A percentile compares a stretch with the other conserved stretches of the same genome.
Conservation (phyloP, 2,329 filamentous ascomycete species). For the Colletotrichum truncatum region DNA sequence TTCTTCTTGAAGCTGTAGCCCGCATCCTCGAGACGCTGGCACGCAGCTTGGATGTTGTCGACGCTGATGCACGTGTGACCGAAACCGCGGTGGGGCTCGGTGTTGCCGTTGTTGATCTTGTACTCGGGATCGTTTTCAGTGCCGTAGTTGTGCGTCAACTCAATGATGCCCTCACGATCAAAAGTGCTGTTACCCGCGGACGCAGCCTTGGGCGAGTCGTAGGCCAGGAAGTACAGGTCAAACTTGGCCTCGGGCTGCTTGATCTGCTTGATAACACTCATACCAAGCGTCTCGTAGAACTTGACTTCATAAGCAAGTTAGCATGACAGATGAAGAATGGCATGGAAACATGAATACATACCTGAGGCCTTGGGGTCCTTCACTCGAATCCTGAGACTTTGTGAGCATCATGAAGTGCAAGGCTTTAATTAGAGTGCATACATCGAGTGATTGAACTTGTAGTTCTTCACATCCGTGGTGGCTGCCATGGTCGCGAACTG, state of each 20-base stretch:
- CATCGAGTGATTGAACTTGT: constrained; percentile 91
- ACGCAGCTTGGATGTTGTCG: constrained; percentile 88
- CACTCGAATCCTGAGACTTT: constrained; percentile 77
- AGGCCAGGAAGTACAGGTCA: constrained; percentile 94
- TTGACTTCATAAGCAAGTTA: constrained; percentile 64
- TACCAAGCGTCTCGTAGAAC: constrained; percentile 93
- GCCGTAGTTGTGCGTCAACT: constrained; percentile 86
- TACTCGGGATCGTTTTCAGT: constrained; percentile 87
- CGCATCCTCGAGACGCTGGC: constrained; percentile 86
- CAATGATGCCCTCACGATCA: constrained; percentile 90
- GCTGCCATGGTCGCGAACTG: constrained; percentile 66
- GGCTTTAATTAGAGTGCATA: constrained; percentile 41
- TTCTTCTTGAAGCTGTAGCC: constrained; percentile 97
- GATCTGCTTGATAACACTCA: constrained; percentile 84
- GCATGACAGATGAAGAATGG: background rate
- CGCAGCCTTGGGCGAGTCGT: constrained; percentile 79
- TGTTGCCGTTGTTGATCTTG: constrained; percentile 87
- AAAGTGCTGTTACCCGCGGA: constrained; percentile 76
- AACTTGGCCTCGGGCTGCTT: constrained; percentile 90
- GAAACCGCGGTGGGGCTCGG: constrained; percentile 84
- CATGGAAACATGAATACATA: constrained; percentile 43
- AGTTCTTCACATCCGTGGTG: constrained; percentile 77
- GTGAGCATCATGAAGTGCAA: constrained; percentile 20
- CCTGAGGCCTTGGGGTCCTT: constrained; percentile 89
- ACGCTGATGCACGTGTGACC: constrained; percentile 88